Evolutionary conservation across 495 filamentous ascomycete species (phyloP).

Genomic region (Diplogelasinospora grovesii): DNA sequence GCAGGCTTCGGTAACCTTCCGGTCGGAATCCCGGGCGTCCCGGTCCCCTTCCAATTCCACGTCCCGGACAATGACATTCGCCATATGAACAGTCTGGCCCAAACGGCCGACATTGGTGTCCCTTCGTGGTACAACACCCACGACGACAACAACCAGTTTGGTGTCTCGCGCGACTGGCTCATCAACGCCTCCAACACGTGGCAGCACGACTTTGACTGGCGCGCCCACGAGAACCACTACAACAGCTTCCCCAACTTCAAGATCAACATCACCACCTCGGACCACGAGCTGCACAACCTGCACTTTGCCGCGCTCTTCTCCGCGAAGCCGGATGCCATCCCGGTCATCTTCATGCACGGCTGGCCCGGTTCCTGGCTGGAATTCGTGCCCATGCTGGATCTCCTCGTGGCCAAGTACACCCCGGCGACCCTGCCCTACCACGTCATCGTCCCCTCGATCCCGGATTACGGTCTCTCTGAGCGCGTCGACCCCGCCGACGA

Average conservation of each 20-base stretch:
- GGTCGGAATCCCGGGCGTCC: constrained; percentile 6
- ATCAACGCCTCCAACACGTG: constrained; percentile 45
- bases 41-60: constrained; percentile 7
- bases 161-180: constrained; percentile 53
- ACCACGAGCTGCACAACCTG: constrained; percentile 35
- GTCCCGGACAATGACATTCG: constrained; percentile 6
- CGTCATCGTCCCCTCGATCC: constrained; percentile 57
- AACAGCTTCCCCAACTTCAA: constrained; percentile 62
- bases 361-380: constrained; percentile 50
- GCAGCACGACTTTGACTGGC: constrained; percentile 43
- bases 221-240: constrained; percentile 46
- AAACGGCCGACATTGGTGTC: constrained; percentile 1
- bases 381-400: constrained; percentile 36
- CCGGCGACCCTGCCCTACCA: constrained; percentile 56
- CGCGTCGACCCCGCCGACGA: constrained; percentile 22
- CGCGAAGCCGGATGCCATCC: constrained; percentile 50
- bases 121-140: constrained; percentile 15
- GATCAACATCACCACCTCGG: constrained; percentile 37
- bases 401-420: constrained; percentile 45
- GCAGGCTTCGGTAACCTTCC: constrained; percentile 6
- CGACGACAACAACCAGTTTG: constrained; percentile 32
- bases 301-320: constrained; percentile 63
- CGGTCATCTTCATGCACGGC: constrained; percentile 47
- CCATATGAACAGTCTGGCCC: constrained; percentile 6
- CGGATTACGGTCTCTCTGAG: constrained; percentile 56